phyloP scores from a whole-genome alignment of 1,284 basidiomycete genomes.

The Coniferiporia weirii region DNA sequence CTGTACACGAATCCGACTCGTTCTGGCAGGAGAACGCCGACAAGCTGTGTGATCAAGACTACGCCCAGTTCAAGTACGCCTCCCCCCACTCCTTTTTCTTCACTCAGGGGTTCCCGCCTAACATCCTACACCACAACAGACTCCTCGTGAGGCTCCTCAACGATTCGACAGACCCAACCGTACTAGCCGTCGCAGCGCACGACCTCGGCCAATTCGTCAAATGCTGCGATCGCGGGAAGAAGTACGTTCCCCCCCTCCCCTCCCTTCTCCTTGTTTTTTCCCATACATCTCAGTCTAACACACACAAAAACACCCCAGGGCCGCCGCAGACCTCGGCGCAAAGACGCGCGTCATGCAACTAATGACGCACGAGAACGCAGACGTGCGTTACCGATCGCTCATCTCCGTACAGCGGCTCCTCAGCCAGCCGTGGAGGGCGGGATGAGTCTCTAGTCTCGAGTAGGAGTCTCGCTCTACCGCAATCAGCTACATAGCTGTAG shows the following conservation, averaged over 20 bases:
- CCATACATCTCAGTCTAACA: not conserved
- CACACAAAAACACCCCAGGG: constrained; percentile 46
- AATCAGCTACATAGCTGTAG: not conserved
- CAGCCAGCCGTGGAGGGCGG: constrained; percentile 64
- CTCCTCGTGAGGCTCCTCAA: constrained; percentile 68
- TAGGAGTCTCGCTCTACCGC: not conserved
- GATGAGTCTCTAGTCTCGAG: not conserved
- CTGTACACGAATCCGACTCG: constrained; percentile 91
- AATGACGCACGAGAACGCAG: constrained; percentile 83
- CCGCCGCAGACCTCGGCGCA: constrained; percentile 77
- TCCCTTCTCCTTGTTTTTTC: constrained; percentile 9
- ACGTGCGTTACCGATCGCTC: constrained; percentile 90
- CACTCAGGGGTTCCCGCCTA: not conserved
- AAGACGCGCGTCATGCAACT: constrained; percentile 93
- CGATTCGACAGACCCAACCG: constrained; percentile 65
- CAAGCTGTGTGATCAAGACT: constrained; percentile 78
- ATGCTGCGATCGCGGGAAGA: constrained; percentile 85
- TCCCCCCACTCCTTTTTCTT: constrained; percentile 3
- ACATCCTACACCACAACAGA: constrained; percentile 34
- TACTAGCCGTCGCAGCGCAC: constrained; percentile 85
- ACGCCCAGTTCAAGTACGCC: constrained; percentile 73
- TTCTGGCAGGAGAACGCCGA: constrained; percentile 97
- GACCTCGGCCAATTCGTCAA: constrained; percentile 94
- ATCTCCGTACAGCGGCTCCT: constrained; percentile 79
- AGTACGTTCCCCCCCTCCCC: constrained; percentile 43